A percentile compares a stretch with the other conserved stretches of the same genome.
These are phyloP conservation scores for Acanthamoeba sp. DNA, from an alignment of 208 protist genomes.

Conservation along the genomic window DNA sequence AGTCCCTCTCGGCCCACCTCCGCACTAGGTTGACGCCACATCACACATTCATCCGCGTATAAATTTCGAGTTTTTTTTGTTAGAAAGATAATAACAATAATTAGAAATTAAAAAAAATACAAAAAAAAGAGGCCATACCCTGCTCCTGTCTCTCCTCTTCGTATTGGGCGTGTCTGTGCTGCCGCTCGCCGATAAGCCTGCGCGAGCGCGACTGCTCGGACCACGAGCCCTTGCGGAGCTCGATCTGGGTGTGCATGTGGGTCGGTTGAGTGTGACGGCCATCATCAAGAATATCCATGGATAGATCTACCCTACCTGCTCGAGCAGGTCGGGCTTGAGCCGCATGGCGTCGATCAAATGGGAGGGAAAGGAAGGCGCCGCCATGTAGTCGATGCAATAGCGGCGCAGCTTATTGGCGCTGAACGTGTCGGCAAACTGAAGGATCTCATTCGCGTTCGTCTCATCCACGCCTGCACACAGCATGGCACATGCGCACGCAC, in stretches of 20 bases:
- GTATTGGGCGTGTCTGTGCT: not conserved
- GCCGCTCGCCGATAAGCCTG: not conserved
- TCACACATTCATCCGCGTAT: too few relatives aligned
- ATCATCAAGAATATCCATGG: not conserved
- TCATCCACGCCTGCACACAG: not conserved
- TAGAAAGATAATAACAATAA: too few relatives aligned
- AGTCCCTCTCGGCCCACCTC: not conserved
- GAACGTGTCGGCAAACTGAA: slow-evolving; percentile 16
- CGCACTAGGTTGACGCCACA: too few relatives aligned
- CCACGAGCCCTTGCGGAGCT: not conserved
- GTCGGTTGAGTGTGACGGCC: not conserved
- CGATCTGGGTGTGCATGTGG: not conserved
- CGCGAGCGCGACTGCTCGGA: not conserved
- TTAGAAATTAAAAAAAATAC: too few relatives aligned
- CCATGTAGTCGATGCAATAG: slow-evolving; percentile 44
- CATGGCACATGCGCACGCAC: not conserved
- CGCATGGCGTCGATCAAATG: not conserved
- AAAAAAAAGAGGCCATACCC: too few relatives aligned
- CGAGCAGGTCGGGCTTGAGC: not conserved
- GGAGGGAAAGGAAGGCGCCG: not conserved
- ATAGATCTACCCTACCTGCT: not conserved
- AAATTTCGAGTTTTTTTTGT: too few relatives aligned
- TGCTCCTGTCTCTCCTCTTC: not conserved
- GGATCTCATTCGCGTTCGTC: not conserved
- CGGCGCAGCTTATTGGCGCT: not conserved